A percentile compares a stretch with the other conserved stretches of the same genome.
phyloP scores from a whole-genome alignment of 345 rosid species.

The Eucalyptus curtisii region DNA sequence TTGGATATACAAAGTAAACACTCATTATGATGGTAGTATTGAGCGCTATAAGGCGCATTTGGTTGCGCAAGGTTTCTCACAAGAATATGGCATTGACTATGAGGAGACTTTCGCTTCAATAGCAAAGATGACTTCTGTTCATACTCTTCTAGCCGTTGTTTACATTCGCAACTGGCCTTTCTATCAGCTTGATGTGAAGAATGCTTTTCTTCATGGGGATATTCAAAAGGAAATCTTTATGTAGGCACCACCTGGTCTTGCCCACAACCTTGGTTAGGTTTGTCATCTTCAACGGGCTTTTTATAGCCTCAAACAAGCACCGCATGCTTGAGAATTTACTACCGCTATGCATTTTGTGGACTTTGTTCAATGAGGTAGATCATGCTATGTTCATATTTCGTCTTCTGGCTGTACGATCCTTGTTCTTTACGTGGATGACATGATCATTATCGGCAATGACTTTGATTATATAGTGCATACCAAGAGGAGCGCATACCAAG shows the following conservation, averaged over 20 bases:
- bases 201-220: neutral
- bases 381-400: no score
- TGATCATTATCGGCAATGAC: no score
- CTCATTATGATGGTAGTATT: no score
- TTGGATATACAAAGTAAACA: no score
- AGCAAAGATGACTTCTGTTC: neutral
- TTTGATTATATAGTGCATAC: no score
- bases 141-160: neutral
- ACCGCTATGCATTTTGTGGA: accelerated
- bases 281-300: accelerated
- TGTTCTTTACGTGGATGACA: neutral
- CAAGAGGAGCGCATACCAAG: neutral
- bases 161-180: neutral
- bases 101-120: no score
- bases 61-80: no score
- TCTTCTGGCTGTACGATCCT: neutral
- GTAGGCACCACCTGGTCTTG: neutral
- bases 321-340: neutral
- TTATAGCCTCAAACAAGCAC: neutral
- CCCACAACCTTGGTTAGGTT: neutral
- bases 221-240: neutral
- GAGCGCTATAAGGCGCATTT: no score
- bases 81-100: no score
- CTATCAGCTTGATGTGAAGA: no score
- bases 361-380: neutral